These are phyloP conservation scores for Rhizophagus prolifer DNA, from an alignment of 192 early-diverging fungal species.

Conservation along the genomic window DNA sequence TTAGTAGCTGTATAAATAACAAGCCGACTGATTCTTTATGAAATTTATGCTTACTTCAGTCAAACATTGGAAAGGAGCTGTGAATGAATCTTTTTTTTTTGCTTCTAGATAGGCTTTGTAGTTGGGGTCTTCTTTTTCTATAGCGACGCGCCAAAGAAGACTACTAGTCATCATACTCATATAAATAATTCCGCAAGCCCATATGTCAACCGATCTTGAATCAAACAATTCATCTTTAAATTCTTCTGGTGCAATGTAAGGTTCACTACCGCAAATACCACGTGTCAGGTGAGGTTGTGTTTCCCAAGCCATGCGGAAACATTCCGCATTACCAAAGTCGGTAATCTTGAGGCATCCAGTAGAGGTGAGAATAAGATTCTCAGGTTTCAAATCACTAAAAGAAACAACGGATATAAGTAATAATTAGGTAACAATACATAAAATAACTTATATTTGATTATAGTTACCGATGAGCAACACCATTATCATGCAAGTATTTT, in stretches of 20 bases:
- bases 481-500: constrained; percentile 73
- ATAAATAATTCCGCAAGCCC: constrained; percentile 49
- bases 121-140: constrained; percentile 9
- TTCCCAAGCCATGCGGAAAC: constrained; percentile 77
- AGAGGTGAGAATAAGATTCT: constrained; percentile 73
- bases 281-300: constrained; percentile 53
- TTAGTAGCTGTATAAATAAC: background rate
- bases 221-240: constrained; percentile 69
- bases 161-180: constrained; percentile 37
- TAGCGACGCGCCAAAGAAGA: constrained; percentile 24
- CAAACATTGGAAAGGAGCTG: constrained; percentile 17
- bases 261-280: constrained; percentile 75
- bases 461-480: constrained; percentile 65
- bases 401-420: background rate
- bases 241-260: constrained; percentile 86
- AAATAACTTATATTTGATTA: constrained; percentile 26
- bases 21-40: background rate
- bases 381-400: constrained; percentile 77
- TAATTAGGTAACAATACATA: background rate
- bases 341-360: constrained; percentile 76
- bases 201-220: constrained; percentile 53
- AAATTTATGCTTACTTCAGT: constrained; percentile 4
- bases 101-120: constrained; percentile 17
- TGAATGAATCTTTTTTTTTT: background rate
- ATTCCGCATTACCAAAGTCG: constrained; percentile 81